Evolutionary conservation across 2,329 filamentous ascomycete species (phyloP).

Genomic region (Tolypocladium tundrense): DNA sequence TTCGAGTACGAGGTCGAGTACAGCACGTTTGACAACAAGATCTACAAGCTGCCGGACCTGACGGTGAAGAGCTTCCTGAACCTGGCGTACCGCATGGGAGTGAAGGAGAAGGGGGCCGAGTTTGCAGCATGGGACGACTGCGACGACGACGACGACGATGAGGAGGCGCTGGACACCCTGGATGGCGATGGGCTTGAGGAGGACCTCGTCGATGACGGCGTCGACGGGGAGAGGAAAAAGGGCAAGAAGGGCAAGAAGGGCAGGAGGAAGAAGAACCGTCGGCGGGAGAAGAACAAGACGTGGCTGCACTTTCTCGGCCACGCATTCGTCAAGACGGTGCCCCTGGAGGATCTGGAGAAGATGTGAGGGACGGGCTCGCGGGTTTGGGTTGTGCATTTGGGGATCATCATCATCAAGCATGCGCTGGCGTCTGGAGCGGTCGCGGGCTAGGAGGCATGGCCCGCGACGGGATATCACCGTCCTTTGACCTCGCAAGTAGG

Average conservation of each 20-base stretch:
- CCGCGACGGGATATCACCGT: background rate
- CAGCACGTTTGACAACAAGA: conserved; percentile 64
- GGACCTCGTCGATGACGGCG: conserved; percentile 15
- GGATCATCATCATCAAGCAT: conserved; percentile 1
- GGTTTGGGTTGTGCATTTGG: background rate
- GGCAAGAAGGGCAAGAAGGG: conserved; percentile 30
- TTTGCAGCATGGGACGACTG: conserved; percentile 13
- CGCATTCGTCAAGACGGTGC: conserved; percentile 69
- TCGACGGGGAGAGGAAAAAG: conserved; percentile 34
- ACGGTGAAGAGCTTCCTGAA: conserved; percentile 74
- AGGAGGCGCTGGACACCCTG: conserved; percentile 4
- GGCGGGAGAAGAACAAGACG: conserved; percentile 49
- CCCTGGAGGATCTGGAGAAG: conserved; percentile 52
- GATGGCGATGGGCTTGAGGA: conserved; percentile 9
- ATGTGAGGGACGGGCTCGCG: conserved; percentile 13
- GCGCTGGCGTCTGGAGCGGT: conserved; percentile 2
- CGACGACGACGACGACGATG: conserved; percentile 11
- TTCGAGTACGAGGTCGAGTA: conserved; percentile 81
- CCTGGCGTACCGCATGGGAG: conserved; percentile 68
- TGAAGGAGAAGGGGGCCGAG: conserved; percentile 7
- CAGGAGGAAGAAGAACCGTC: conserved; percentile 39
- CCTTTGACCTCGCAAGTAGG: background rate
- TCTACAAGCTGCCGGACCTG: conserved; percentile 70
- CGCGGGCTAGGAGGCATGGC: background rate
- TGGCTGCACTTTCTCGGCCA: conserved; percentile 72